phyloP scores from a whole-genome alignment of 2,329 filamentous ascomycete species.

The Ramularia endophylla region DNA sequence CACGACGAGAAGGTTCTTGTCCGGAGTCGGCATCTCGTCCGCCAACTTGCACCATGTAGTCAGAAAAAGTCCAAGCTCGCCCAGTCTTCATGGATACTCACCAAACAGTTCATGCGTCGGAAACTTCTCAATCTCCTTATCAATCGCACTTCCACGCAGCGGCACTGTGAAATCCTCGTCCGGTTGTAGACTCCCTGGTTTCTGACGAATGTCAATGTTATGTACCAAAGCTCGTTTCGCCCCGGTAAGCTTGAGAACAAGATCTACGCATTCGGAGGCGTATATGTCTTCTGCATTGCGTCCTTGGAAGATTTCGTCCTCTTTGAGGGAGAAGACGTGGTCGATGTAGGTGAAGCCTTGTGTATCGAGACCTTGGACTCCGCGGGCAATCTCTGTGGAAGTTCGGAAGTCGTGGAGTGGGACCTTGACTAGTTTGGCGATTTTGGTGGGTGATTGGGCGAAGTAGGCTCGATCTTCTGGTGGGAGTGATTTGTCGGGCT shows the following conservation, averaged over 20 bases:
- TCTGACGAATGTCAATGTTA: conserved; percentile 1
- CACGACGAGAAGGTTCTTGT: conserved; percentile 2
- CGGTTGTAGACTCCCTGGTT: neutral
- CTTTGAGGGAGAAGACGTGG: neutral
- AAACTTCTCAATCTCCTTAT: conserved; percentile 1
- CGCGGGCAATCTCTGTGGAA: neutral
- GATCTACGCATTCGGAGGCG: neutral
- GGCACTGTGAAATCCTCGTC: too few species aligned
- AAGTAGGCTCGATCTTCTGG: conserved; percentile 5
- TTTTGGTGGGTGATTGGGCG: conserved; percentile 7
- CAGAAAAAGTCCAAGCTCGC: too few species aligned
- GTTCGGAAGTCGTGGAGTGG: neutral
- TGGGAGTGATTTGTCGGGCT: conserved; percentile 3
- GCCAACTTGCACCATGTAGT: too few species aligned
- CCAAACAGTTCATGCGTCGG: neutral
- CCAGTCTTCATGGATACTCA: neutral
- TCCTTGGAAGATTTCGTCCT: neutral
- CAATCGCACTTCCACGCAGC: neutral
- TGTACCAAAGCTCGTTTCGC: conserved; percentile 1
- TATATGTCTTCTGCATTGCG: conserved; percentile 3
- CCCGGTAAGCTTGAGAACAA: neutral
- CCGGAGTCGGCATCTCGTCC: too few species aligned
- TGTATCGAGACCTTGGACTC: neutral
- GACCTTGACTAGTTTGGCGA: neutral
- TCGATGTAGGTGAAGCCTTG: conserved; percentile 7